Evolutionary conservation across 352 stramenopile genomes (phyloP).

Genomic region (Phytophthora sp.): DNA sequence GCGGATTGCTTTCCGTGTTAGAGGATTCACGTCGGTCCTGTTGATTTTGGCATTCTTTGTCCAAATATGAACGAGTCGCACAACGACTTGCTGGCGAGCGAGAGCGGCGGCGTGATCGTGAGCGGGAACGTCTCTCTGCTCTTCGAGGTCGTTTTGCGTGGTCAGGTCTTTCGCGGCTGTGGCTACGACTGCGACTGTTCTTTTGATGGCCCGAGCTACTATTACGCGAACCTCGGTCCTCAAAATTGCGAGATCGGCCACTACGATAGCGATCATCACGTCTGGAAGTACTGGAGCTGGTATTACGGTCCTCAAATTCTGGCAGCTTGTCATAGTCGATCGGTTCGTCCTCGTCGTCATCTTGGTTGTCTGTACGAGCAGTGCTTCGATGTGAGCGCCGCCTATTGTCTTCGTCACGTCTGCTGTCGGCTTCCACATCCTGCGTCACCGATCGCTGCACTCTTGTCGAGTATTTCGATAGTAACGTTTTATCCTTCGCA

Average conservation of each 20-base stretch:
- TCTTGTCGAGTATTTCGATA: conserved; percentile 67
- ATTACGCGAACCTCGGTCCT: conserved; percentile 12
- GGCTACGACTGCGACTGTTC: conserved; percentile 44
- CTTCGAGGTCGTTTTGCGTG: conserved; percentile 14
- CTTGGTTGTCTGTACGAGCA: conserved; percentile 12
- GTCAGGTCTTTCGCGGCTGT: conserved; percentile 28
- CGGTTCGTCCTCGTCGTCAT: conserved; percentile 59
- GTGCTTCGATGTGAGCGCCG: conserved; percentile 4
- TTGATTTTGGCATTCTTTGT: conserved; percentile 5
- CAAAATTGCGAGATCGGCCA: conserved; percentile 4
- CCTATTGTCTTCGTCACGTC: conserved; percentile 1
- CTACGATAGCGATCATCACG: conserved; percentile 16
- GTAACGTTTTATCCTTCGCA: conserved; percentile 61
- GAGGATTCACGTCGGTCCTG: not conserved
- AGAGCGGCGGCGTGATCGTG: conserved; percentile 27
- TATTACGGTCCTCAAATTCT: conserved; percentile 62
- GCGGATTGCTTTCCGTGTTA: no score
- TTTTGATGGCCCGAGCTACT: conserved; percentile 4
- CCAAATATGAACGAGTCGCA: not conserved
- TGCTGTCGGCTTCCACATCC: conserved; percentile 25
- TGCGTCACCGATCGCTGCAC: conserved; percentile 61
- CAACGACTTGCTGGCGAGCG: conserved; percentile 10
- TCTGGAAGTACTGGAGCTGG: conserved; percentile 21
- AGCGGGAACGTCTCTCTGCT: conserved; percentile 32
- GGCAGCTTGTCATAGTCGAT: conserved; percentile 86